phyloP scores from a whole-genome alignment of 441 rosid genomes.

The Lagerstroemia fauriei region DNA sequence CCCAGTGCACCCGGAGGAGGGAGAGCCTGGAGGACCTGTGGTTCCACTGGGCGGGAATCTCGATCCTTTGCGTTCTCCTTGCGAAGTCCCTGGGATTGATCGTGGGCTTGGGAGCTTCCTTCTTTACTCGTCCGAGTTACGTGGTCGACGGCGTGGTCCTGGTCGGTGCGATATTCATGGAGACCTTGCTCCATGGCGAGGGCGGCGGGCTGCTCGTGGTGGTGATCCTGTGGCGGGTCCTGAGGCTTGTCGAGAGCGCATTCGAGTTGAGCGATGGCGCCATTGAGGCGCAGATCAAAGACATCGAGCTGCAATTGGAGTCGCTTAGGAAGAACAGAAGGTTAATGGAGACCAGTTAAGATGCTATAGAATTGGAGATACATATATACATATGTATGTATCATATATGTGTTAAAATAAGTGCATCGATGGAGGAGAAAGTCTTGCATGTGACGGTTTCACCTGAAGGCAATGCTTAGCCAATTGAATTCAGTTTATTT shows the following conservation, averaged over 20 bases:
- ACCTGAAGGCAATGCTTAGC: too few species aligned
- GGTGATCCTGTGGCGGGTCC: constrained; percentile 70
- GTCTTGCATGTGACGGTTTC: too few species aligned
- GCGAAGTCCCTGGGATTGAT: constrained; percentile 44
- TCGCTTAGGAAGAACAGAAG: constrained; percentile 46
- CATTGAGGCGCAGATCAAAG: constrained; percentile 61
- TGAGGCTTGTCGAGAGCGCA: constrained; percentile 66
- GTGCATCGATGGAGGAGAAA: too few species aligned
- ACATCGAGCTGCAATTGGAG: constrained; percentile 51
- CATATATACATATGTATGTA: too few species aligned
- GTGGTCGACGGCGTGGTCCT: constrained; percentile 54
- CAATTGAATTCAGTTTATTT: too few species aligned
- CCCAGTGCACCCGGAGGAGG: constrained; percentile 31
- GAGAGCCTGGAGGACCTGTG: constrained; percentile 19
- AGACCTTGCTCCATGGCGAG: constrained; percentile 45
- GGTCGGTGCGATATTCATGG: constrained; percentile 53
- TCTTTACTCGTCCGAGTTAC: constrained; percentile 52
- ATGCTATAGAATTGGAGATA: too few species aligned
- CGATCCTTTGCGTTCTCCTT: constrained; percentile 51
- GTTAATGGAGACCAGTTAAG: constrained; percentile 19
- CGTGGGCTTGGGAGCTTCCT: constrained; percentile 43
- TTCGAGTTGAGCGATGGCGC: constrained; percentile 74
- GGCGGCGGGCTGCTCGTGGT: constrained; percentile 68
- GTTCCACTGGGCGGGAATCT: constrained; percentile 64
- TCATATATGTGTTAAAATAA: too few species aligned